phyloP scores from a whole-genome alignment of 345 rosid genomes.

The Salix brachista region DNA sequence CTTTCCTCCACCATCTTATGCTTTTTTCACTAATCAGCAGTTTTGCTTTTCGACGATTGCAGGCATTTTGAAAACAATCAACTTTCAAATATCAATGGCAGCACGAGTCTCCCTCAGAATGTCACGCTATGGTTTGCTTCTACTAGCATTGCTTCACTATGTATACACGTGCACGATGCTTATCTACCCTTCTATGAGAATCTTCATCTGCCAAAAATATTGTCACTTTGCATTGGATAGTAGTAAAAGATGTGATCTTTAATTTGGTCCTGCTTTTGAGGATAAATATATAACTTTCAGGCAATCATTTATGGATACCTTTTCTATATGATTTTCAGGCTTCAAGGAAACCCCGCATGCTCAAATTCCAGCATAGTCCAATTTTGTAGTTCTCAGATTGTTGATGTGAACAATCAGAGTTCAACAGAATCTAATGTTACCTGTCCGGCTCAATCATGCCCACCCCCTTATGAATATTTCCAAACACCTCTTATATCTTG shows the following conservation, averaged over 20 bases:
- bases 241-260: not conserved
- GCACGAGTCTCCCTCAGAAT: constrained; percentile 57
- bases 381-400: constrained; percentile 46
- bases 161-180: constrained; percentile 4
- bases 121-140: constrained; percentile 72
- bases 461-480: constrained; percentile 57
- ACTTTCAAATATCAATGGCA: constrained; percentile 54
- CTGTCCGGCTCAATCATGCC: constrained; percentile 58
- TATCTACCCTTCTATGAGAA: constrained; percentile 2
- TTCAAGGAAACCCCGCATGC: constrained; percentile 81
- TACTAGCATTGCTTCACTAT: constrained; percentile 12
- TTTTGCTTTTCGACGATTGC: constrained; percentile 21
- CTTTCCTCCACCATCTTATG: not conserved
- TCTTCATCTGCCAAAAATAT: not conserved
- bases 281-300: not conserved
- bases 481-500: constrained; percentile 41
- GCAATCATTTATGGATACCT: not conserved
- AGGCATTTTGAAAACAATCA: constrained; percentile 80
- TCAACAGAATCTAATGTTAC: constrained; percentile 21
- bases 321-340: constrained; percentile 54
- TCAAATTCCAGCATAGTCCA: constrained; percentile 24
- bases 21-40: constrained; percentile 9
- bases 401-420: constrained; percentile 12
- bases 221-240: not conserved
- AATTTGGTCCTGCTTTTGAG: too few relatives aligned